Evolutionary conservation across 805 yeast species (phyloP).

Genomic region (Blastobotrys peoriensis): DNA sequence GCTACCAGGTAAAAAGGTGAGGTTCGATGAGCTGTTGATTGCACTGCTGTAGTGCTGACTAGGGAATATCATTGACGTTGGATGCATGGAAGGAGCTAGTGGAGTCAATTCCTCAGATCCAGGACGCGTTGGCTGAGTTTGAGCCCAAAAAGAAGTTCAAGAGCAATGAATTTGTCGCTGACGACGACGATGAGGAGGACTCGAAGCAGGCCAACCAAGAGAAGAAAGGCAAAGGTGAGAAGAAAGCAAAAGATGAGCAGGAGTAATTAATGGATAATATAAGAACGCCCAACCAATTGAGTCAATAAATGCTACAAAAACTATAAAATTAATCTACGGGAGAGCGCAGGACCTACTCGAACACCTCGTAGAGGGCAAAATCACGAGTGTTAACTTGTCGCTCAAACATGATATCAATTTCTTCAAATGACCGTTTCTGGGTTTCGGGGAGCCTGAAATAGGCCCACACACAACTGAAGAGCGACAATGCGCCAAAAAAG

Average conservation of each 20-base stretch:
- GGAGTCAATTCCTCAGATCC: conserved; percentile 16
- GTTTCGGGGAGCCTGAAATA: conserved; percentile 56
- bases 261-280: no score
- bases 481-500: conserved; percentile 38
- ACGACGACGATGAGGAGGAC: conserved; percentile 1
- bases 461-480: conserved; percentile 36
- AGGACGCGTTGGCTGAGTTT: conserved; percentile 19
- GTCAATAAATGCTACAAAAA: no score
- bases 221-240: neutral
- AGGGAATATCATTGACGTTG: conserved; percentile 29
- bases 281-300: no score
- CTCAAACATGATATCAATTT: conserved; percentile 50
- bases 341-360: no score
- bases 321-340: no score
- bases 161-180: neutral
- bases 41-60: no score
- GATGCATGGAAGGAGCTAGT: conserved; percentile 23
- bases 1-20: conserved; percentile 74
- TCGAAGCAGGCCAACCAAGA: neutral
- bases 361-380: conserved; percentile 13
- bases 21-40: no score
- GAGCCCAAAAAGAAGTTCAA: conserved; percentile 8
- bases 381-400: conserved; percentile 11
- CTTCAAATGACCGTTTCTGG: conserved; percentile 51
- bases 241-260: conserved; percentile 1